Conservation (phyloP, 2,329 filamentous ascomycete genomes). For the Cordyceps militaris region DNA sequence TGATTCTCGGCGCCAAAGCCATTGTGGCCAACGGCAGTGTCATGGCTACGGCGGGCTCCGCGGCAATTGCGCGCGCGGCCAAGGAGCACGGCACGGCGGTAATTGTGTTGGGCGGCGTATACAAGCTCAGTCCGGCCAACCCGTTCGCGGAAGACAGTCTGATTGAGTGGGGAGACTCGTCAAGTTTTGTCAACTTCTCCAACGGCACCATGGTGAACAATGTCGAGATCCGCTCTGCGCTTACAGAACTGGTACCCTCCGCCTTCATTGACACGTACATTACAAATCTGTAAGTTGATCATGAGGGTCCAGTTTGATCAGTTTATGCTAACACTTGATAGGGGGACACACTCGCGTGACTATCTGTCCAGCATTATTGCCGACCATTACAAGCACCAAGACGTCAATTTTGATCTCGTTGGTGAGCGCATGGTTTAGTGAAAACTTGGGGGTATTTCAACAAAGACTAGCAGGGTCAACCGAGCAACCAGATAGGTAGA, state of each 20-base stretch:
- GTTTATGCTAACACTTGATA: conserved; percentile 23
- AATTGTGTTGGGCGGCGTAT: conserved; percentile 82
- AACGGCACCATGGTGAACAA: conserved; percentile 73
- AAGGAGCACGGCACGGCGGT: conserved; percentile 77
- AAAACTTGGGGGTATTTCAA: neutral
- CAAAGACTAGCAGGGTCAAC: too few relatives aligned
- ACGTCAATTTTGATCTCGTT: conserved; percentile 53
- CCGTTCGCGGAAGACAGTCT: conserved; percentile 74
- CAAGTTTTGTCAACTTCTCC: conserved; percentile 67
- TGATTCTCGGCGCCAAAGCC: conserved; percentile 80
- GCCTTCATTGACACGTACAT: conserved; percentile 75
- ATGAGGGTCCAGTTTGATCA: neutral
- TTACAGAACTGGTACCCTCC: conserved; percentile 75
- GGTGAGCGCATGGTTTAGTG: conserved; percentile 17
- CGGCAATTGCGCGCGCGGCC: conserved; percentile 76
- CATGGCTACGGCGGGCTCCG: conserved; percentile 76
- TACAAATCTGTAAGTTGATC: conserved; percentile 57
- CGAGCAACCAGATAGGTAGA: neutral
- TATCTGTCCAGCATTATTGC: conserved; percentile 67
- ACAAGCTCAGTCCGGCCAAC: conserved; percentile 87
- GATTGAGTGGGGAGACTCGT: conserved; percentile 80
- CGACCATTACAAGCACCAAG: conserved; percentile 69
- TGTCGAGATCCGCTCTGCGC: conserved; percentile 69
- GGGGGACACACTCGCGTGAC: conserved; percentile 61
- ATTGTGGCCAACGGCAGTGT: conserved; percentile 85